Percentiles rank a stretch among this genome's conserved stretches.
These are phyloP conservation scores for Syncephalastrum contaminatum DNA, from an alignment of 371 early-diverging fungal species.

Conservation along the genomic window DNA sequence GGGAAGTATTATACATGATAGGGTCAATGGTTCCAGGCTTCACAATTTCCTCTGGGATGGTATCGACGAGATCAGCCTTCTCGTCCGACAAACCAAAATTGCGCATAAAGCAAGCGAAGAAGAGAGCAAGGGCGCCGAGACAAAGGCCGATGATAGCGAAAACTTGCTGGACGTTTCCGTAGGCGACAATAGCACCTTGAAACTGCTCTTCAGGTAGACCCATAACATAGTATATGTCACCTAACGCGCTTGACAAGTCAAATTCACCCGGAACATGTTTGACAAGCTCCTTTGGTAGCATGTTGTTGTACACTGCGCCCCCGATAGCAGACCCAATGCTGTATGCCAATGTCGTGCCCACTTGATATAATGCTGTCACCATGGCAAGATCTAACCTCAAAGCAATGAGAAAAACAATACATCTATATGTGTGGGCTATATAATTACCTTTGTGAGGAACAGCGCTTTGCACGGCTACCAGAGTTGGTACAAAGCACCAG, in stretches of 20 bases:
- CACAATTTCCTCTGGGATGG: constrained; percentile 7
- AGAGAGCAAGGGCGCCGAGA: constrained; percentile 17
- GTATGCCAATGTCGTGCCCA: constrained; percentile 33
- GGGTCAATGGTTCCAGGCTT: no score
- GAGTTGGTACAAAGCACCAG: constrained; percentile 31
- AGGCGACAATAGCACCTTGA: constrained; percentile 15
- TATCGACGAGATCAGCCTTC: constrained; percentile 3
- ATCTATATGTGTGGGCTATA: not conserved
- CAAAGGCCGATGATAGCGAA: constrained; percentile 35
- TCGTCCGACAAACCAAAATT: constrained; percentile 18
- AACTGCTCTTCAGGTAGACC: constrained; percentile 21
- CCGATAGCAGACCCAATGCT: constrained; percentile 46
- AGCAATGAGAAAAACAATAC: constrained; percentile 4
- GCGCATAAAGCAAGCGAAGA: constrained; percentile 13
- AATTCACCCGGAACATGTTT: constrained; percentile 37
- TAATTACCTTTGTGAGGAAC: constrained; percentile 21
- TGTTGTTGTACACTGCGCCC: constrained; percentile 48
- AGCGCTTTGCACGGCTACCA: constrained; percentile 24
- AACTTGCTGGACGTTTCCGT: constrained; percentile 29
- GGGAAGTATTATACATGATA: no score
- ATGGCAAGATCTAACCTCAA: constrained; percentile 32
- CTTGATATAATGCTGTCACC: constrained; percentile 40
- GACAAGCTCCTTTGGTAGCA: constrained; percentile 33
- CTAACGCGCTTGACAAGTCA: constrained; percentile 13
- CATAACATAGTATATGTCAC: constrained; percentile 14